Evolutionary conservation across 495 filamentous ascomycete species (phyloP), one percentile per base, ranked within the genome.

Genomic region (Lophiotrema nucula): DNA sequence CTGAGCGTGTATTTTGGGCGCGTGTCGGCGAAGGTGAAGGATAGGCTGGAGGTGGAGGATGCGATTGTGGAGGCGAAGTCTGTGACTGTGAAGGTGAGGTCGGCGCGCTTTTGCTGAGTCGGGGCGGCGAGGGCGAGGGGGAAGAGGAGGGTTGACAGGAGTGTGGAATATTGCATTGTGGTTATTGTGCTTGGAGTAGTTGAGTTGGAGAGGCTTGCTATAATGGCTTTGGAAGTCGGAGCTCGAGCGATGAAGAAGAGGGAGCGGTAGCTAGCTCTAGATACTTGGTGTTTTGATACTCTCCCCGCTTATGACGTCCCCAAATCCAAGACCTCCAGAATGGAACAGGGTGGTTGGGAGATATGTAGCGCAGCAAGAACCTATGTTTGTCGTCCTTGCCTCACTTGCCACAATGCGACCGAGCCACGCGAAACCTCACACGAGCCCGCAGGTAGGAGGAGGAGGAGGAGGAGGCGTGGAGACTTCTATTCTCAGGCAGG

Each of bases 21-120:
- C 1, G 53, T 25, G 22, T 56, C 53, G 26, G n/a, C 22, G 42
- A 56, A 26, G 10, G 18, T 19, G 53, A 56, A 56, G 51, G 5
- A 5, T 46, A 46, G 11, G 38, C 2, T 28, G 2, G 41, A 26
- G 23, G 6, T 2, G 8, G 2, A 22, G 3, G 53, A 5, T 16
- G 4, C 39, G 21, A 6, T 13, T 38, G 37, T 33, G 51, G 39
- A 10, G 25, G 3, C 18, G 53, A 47, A 46, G 41, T 25, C 23
- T 3, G 25, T 19, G 52, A 44, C 4, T 31, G 18, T 45, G 52
- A 45, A 31, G 19, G 5, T 26, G 1, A 25, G 16, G 39, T 15
- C 8, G 52, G 24, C 18, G 52, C 24, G 38, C 10, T 5, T 47
- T n/a, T n/a, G n/a, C 16, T 18, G 12, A 18, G 49, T 27, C 16